These are phyloP conservation scores for Cyathus striatus DNA, from an alignment of 768 basidiomycete species.

Conservation along the genomic window DNA sequence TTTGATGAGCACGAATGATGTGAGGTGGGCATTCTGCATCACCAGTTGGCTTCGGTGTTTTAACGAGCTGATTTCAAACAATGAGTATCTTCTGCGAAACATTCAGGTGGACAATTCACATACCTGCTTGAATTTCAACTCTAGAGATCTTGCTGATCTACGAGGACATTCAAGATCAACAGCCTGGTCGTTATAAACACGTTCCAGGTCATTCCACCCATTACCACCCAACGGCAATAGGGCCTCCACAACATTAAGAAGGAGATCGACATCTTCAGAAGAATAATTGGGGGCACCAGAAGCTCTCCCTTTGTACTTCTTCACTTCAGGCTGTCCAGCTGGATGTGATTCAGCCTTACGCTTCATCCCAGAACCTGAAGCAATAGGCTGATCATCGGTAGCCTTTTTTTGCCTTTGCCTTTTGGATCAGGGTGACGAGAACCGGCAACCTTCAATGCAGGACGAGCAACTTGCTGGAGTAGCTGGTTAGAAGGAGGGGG, in stretches of 20 bases:
- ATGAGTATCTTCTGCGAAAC: background rate
- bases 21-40: background rate
- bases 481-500: too few relatives aligned
- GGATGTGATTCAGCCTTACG: too few relatives aligned
- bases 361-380: too few relatives aligned
- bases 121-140: slow-evolving; percentile 1
- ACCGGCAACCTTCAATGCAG: too few relatives aligned
- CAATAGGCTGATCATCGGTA: too few relatives aligned
- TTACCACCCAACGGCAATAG: background rate
- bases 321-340: too few relatives aligned
- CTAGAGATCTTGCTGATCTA: background rate
- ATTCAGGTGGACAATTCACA: background rate
- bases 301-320: too few relatives aligned
- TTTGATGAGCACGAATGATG: background rate
- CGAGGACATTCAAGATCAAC: background rate
- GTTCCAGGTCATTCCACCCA: background rate
- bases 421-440: too few relatives aligned
- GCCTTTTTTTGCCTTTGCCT: too few relatives aligned
- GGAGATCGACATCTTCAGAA: background rate
- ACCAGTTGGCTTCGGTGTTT: background rate
- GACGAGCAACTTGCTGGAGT: too few relatives aligned
- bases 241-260: background rate
- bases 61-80: background rate
- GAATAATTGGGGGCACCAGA: background rate
- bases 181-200: background rate